phyloP scores from a whole-genome alignment of 2,329 filamentous ascomycete species.

The Sclerotinia subarctica region DNA sequence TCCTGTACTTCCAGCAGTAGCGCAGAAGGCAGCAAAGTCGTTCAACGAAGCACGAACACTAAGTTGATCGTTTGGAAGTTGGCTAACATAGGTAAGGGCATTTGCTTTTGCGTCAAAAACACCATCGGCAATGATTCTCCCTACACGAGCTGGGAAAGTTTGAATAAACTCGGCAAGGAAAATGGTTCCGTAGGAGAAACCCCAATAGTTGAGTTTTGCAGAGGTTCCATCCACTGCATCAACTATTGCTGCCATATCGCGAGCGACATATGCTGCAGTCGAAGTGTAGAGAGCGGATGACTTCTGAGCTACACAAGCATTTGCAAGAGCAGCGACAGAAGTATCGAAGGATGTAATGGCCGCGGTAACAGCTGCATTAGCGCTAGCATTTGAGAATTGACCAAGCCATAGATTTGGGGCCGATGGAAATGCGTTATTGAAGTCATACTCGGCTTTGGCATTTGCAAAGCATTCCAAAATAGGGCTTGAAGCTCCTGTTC shows the following conservation, averaged over 20 bases:
- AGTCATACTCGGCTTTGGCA: constrained; percentile 23
- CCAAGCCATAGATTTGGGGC: constrained; percentile 26
- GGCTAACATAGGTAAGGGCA: constrained; percentile 37
- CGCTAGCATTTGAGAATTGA: constrained; percentile 21
- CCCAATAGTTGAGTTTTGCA: constrained; percentile 46
- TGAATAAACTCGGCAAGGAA: constrained; percentile 45
- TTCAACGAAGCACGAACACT: constrained; percentile 22
- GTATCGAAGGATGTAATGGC: constrained; percentile 21
- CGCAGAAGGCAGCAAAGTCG: constrained; percentile 24
- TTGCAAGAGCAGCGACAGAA: constrained; percentile 17
- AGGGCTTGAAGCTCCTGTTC: constrained; percentile 21
- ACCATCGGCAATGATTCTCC: constrained; percentile 40
- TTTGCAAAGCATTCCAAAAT: constrained; percentile 24
- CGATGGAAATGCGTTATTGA: constrained; percentile 19
- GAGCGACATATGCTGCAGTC: constrained; percentile 24
- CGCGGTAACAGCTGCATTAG: background rate
- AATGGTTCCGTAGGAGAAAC: constrained; percentile 49
- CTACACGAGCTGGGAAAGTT: constrained; percentile 43
- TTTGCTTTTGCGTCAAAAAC: constrained; percentile 39
- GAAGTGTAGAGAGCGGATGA: constrained; percentile 26
- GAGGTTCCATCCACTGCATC: constrained; percentile 6
- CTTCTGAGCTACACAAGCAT: constrained; percentile 24
- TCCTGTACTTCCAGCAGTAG: constrained; percentile 12
- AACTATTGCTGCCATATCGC: constrained; percentile 28
- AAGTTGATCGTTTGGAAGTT: constrained; percentile 25